Evolutionary conservation across 768 basidiomycete species (phyloP).

Genomic region (Macrolepiota albuminosa): DNA sequence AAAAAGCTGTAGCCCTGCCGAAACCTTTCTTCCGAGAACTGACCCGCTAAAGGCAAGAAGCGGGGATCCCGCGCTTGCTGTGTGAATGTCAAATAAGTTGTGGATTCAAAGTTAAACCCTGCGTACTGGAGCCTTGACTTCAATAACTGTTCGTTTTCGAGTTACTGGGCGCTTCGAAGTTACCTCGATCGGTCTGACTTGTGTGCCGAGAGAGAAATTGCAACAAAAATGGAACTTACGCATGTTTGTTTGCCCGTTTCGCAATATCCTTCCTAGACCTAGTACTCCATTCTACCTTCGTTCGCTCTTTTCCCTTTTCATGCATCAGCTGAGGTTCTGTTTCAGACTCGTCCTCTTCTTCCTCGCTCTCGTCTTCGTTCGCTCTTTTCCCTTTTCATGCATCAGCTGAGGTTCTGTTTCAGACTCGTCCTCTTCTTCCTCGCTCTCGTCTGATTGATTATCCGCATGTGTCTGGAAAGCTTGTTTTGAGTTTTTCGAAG

Average conservation of each 20-base stretch:
- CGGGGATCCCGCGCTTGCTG: constrained; percentile 85
- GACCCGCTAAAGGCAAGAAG: constrained; percentile 70
- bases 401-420: constrained; percentile 4
- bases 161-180: constrained; percentile 84
- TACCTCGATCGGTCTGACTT: constrained; percentile 66
- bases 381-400: constrained; percentile 16
- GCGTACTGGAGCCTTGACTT: constrained; percentile 60
- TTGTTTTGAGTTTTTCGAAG: constrained; percentile 60
- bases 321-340: not conserved
- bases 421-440: constrained; percentile 11
- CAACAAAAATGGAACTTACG: constrained; percentile 48
- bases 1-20: constrained; percentile 73
- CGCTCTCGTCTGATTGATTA: constrained; percentile 14
- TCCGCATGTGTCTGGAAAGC: constrained; percentile 39
- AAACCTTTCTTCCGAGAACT: constrained; percentile 62
- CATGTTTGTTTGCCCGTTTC: constrained; percentile 77
- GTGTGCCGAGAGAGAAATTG: constrained; percentile 1
- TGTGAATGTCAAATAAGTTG: not conserved
- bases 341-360: constrained; percentile 9
- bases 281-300: constrained; percentile 37
- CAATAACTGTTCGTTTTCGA: constrained; percentile 64
- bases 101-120: not conserved
- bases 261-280: constrained; percentile 41
- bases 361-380: too few species aligned
- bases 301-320: constrained; percentile 20